Base-by-base conservation (phyloP, 108 stramenopile species). In the Fragilariopsis cylindrus region DNA sequence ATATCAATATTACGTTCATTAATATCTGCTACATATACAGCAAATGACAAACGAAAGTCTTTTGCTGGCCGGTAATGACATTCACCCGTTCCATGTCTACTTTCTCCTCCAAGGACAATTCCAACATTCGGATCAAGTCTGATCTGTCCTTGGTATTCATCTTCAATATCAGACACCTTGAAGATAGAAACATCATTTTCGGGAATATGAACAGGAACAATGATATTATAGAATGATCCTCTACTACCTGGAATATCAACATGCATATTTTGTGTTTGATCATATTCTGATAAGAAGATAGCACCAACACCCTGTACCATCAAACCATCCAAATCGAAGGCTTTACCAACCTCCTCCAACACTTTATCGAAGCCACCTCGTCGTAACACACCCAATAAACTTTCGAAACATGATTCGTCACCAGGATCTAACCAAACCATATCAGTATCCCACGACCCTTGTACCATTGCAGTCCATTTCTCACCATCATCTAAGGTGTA, bases 351-450 rank as follows among this genome's bases (percentile, higher is more conserved):
- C 5, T 70, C 66, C 65, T 87, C 85, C 41, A 86, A 68, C 7
- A 85, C 79, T 30, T 65, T 63, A 64, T 87, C 86, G 50, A 89
- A 89, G 9, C 82, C 81, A 2, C 84, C 85, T 40, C 60, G 50
- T 3, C 78, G 77, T 15, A 87, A 54, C 8, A 87, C 80, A 18
- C 74, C 69, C 49, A 89, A 44, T 60, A 85, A 81, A 13, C 77
- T 73, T 73, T 89, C 85, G 64, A 85, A 80, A 40, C 84, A 82
- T 12, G 65, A 70, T 60, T 87, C 88, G 69, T 89, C 80, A 1
- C 84, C 84, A 43, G 88, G 86, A 55, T 71, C 70, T 44, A 87
- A 68, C 88, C 88, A 89, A 54, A 82, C 79, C 88, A 89, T 89
- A 58, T 89, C 82, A 12, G 57, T 60, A 18, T 60, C 48, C 72